Percentiles rank a stretch among this genome's conserved stretches.
Evolutionary conservation across 371 early-diverging fungal genomes (phyloP).

Genomic region (Blakeslea trispora): DNA sequence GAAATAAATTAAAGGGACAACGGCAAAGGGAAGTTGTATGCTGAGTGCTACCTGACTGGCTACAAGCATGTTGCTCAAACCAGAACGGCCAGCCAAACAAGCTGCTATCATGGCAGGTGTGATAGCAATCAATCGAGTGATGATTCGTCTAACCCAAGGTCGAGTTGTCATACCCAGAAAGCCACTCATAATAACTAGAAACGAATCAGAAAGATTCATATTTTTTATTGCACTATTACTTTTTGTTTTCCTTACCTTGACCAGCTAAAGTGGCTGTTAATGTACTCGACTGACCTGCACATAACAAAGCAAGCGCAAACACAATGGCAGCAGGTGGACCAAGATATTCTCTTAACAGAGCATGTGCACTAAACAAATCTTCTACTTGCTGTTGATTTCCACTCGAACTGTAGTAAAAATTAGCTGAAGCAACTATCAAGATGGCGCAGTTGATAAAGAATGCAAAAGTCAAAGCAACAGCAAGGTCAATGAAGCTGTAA

Average conservation of each 20-base stretch:
- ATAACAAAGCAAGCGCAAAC: constrained; percentile 78
- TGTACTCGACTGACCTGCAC: constrained; percentile 79
- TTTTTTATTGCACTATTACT: background rate
- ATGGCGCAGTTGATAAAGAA: constrained; percentile 81
- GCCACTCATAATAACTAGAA: constrained; percentile 75
- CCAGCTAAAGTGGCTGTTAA: constrained; percentile 88
- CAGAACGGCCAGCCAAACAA: constrained; percentile 62
- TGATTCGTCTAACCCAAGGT: constrained; percentile 73
- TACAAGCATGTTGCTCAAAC: constrained; percentile 68
- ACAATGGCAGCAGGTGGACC: constrained; percentile 68
- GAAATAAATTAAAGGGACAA: constrained; percentile 76
- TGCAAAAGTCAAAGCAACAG: constrained; percentile 73
- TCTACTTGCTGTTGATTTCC: constrained; percentile 33
- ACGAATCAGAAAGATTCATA: background rate
- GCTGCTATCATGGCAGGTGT: constrained; percentile 77
- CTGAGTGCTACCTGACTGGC: constrained; percentile 78
- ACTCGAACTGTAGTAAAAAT: constrained; percentile 63
- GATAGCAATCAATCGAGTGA: constrained; percentile 73
- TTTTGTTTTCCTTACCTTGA: constrained; percentile 56
- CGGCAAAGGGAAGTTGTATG: constrained; percentile 80
- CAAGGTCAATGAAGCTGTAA: constrained; percentile 59
- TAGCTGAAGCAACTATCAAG: constrained; percentile 77
- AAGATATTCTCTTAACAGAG: constrained; percentile 57
- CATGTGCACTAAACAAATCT: constrained; percentile 71
- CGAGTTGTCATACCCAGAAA: constrained; percentile 71